Evolutionary conservation across 139 green algal species (phyloP).

Genomic region (Auxenochlorella pyrenoidosa): DNA sequence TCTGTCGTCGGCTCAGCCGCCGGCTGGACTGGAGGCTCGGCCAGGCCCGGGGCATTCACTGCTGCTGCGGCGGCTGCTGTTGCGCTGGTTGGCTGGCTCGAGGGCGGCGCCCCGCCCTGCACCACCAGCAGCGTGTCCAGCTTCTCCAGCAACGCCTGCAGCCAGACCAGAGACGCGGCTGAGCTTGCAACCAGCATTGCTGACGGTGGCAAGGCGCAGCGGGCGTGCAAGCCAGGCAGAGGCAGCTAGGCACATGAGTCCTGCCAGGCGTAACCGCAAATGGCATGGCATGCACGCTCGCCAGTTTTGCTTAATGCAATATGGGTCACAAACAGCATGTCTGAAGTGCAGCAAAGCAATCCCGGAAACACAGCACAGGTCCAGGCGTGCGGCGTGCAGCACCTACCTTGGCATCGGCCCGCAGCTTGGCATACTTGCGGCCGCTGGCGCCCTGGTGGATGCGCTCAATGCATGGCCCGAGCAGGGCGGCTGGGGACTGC

Average conservation of each 20-base stretch:
- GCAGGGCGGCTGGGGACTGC: constrained; percentile 32
- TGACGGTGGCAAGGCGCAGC: too few relatives aligned
- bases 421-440: constrained; percentile 59
- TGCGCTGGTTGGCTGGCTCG: background rate
- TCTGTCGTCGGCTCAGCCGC: background rate
- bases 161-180: background rate
- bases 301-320: too few relatives aligned
- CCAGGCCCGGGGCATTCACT: background rate
- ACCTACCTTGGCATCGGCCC: constrained; percentile 54
- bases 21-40: background rate
- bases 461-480: constrained; percentile 60
- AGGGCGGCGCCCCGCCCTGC: background rate
- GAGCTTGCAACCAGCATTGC: background rate
- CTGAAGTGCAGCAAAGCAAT: too few relatives aligned
- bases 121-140: constrained; percentile 35
- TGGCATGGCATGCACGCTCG: too few relatives aligned
- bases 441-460: constrained; percentile 52
- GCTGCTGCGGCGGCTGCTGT: background rate
- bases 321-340: too few relatives aligned
- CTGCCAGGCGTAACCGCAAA: too few relatives aligned
- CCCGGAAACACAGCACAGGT: too few relatives aligned
- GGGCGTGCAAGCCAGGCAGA: background rate
- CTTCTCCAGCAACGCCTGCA: constrained; percentile 38
- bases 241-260: background rate
- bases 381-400: too few relatives aligned